Percentiles rank a stretch among this genome's conserved stretches.
phyloP scores from a whole-genome alignment of 1,284 basidiomycete genomes.

The Mycena sp. region DNA sequence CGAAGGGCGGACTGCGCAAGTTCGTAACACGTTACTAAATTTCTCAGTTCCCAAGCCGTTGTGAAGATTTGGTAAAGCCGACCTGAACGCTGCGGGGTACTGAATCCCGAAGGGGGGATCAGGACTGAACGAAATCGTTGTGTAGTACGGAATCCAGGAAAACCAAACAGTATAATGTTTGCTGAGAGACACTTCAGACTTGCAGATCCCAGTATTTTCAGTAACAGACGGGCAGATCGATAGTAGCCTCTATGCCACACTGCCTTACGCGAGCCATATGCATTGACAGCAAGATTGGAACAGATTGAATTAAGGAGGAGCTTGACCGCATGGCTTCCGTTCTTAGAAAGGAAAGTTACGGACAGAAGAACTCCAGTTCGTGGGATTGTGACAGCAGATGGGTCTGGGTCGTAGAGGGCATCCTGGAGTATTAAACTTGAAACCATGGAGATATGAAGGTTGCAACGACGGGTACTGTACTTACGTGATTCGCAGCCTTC shows the following conservation, averaged over 20 bases:
- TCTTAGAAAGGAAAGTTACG: conserved; percentile 6
- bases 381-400: conserved; percentile 11
- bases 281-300: not conserved
- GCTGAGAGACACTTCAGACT: too few relatives aligned
- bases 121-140: too few relatives aligned
- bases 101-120: too few relatives aligned
- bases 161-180: too few relatives aligned
- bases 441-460: not conserved
- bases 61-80: too few relatives aligned
- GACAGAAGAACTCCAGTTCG: conserved; percentile 1
- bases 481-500: not conserved
- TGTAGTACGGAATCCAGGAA: too few relatives aligned
- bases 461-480: not conserved
- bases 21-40: too few relatives aligned
- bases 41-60: too few relatives aligned
- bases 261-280: not conserved
- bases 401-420: not conserved
- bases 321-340: conserved; percentile 13
- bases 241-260: not conserved
- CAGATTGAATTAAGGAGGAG: not conserved
- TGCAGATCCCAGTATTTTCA: not conserved
- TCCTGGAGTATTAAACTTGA: not conserved
- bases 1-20: too few relatives aligned
- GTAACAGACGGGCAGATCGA: not conserved
- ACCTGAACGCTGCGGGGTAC: too few relatives aligned